phyloP scores from a whole-genome alignment of 495 filamentous ascomycete genomes.

The Cenococcum geophilum region DNA sequence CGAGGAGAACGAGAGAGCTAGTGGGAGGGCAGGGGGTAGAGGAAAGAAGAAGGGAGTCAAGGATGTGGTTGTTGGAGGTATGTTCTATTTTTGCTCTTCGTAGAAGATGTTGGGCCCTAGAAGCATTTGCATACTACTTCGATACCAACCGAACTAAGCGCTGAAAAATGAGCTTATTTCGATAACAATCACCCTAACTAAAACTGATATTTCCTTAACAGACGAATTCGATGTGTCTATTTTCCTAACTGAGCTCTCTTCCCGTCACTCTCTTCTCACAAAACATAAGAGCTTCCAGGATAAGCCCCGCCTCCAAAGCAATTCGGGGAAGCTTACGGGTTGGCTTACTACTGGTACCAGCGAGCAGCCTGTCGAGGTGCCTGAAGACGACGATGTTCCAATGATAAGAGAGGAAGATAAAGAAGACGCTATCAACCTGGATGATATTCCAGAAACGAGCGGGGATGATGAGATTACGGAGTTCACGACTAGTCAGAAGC shows the following conservation, averaged over 20 bases:
- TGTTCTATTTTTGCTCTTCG: constrained; percentile 10
- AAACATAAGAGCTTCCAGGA: constrained; percentile 69
- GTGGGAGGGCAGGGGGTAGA: constrained; percentile 52
- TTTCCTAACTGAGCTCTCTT: constrained; percentile 81
- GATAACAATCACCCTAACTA: neutral
- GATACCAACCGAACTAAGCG: too few relatives aligned
- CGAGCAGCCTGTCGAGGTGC: constrained; percentile 37
- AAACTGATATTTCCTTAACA: constrained; percentile 33
- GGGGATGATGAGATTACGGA: constrained; percentile 10
- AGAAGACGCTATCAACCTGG: constrained; percentile 35
- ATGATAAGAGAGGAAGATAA: constrained; percentile 31
- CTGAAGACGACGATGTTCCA: constrained; percentile 40
- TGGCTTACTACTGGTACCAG: constrained; percentile 45
- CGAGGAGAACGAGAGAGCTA: constrained; percentile 71
- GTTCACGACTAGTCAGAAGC: neutral
- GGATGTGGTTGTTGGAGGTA: constrained; percentile 81
- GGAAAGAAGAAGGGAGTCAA: constrained; percentile 69
- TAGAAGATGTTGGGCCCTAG: too few relatives aligned
- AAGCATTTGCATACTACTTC: too few relatives aligned
- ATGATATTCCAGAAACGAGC: constrained; percentile 32
- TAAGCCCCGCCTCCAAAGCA: constrained; percentile 49
- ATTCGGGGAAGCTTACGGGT: constrained; percentile 53
- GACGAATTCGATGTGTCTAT: constrained; percentile 94
- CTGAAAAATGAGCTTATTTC: too few relatives aligned
- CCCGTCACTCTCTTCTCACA: constrained; percentile 80